phyloP scores from a whole-genome alignment of 2,329 filamentous ascomycete genomes.

The Penicillium glabrum region DNA sequence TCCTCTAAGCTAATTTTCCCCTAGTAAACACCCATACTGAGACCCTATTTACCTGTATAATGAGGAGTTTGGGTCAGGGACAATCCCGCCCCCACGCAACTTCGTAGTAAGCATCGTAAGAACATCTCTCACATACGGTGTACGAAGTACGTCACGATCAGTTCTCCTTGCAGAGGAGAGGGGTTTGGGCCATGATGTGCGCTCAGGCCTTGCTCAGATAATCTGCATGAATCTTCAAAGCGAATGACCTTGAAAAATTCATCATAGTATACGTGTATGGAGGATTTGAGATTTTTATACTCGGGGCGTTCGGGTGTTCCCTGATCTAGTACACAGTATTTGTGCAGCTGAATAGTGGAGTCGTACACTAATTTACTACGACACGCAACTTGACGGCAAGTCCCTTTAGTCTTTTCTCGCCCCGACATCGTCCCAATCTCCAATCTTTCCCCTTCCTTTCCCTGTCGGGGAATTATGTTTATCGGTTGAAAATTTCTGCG shows the following conservation, averaged over 20 bases:
- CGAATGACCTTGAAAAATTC: not conserved
- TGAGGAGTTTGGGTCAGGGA: slow-evolving; percentile 3
- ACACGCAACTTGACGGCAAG: slow-evolving; percentile 4
- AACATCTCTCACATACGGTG: not conserved
- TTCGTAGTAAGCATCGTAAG: not conserved
- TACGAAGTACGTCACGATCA: slow-evolving; percentile 4
- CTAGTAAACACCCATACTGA: not conserved
- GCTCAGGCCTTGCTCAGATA: not conserved
- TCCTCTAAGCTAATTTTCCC: not conserved
- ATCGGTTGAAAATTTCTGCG: slow-evolving; percentile 11
- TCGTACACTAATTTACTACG: slow-evolving; percentile 14
- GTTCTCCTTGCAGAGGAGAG: slow-evolving; percentile 7
- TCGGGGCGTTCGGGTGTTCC: not conserved
- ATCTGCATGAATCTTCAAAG: not conserved
- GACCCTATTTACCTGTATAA: not conserved
- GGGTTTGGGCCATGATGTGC: not conserved
- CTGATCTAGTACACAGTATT: not conserved
- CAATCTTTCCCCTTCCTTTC: not conserved
- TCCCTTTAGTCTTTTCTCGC: slow-evolving; percentile 10
- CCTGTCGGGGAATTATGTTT: slow-evolving; percentile 12
- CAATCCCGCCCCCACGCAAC: not conserved
- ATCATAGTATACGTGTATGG: not conserved
- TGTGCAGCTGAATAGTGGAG: slow-evolving; percentile 14
- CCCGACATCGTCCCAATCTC: slow-evolving; percentile 6
- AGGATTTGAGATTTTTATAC: not conserved